These are phyloP conservation scores for Haematococcus sp. DNA, from an alignment of 139 green algal genomes.

Conservation along the genomic window DNA sequence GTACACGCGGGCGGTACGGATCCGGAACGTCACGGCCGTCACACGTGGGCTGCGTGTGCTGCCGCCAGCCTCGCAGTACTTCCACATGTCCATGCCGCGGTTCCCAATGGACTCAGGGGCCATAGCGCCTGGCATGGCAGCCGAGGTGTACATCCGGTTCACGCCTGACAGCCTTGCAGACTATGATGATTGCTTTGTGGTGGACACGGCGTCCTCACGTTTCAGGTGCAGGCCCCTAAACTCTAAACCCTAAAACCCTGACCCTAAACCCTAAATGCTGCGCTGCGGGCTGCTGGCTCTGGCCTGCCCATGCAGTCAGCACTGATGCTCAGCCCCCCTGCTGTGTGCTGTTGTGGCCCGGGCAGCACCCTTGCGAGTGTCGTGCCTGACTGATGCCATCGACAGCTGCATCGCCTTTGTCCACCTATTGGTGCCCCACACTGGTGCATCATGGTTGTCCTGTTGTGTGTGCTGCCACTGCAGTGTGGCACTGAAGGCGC, in stretches of 20 bases:
- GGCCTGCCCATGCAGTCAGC: no score
- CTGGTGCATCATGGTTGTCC: no score
- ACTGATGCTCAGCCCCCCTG: no score
- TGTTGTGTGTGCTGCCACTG: no score
- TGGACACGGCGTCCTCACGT: slow-evolving; percentile 43
- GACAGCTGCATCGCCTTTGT: no score
- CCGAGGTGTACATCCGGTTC: slow-evolving; percentile 62
- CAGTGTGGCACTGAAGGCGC: slow-evolving; percentile 10
- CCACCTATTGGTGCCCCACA: no score
- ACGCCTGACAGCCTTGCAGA: slow-evolving; percentile 64
- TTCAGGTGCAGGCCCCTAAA: slow-evolving; percentile 33
- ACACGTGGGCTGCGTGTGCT: slow-evolving; percentile 44
- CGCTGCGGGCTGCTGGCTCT: no score
- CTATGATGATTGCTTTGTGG: slow-evolving; percentile 57
- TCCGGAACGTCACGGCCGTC: slow-evolving; percentile 58
- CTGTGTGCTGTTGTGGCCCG: no score
- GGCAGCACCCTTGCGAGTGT: no score
- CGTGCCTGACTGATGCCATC: no score
- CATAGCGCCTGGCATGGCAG: slow-evolving; percentile 58
- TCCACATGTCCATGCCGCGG: slow-evolving; percentile 51
- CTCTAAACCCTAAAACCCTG: no score
- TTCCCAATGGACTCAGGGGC: slow-evolving; percentile 37
- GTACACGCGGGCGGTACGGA: slow-evolving; percentile 39
- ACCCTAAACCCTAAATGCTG: no score
- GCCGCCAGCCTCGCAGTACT: slow-evolving; percentile 58